Conservation (phyloP, 805 yeast genomes). For the Millerago galiae region DNA sequence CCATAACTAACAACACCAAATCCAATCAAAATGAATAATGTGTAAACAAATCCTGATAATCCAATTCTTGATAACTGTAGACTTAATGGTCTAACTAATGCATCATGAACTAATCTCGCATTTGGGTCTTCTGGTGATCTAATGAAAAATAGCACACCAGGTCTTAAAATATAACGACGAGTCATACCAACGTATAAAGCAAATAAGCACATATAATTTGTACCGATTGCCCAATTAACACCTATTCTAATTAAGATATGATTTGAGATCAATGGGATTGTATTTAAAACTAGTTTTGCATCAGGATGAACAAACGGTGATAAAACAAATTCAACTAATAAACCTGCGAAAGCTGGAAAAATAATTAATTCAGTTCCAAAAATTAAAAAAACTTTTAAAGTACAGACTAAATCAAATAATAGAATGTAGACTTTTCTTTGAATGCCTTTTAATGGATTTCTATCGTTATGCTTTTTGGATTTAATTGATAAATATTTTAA, state of each 20-base stretch:
- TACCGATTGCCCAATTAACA: slow-evolving; percentile 61
- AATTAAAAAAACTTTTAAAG: slow-evolving; percentile 68
- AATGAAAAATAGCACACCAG: slow-evolving; percentile 87
- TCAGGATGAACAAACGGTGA: slow-evolving; percentile 45
- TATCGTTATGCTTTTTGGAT: slow-evolving; percentile 21
- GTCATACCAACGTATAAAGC: slow-evolving; percentile 85
- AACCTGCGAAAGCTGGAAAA: slow-evolving; percentile 85
- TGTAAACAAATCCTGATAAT: slow-evolving; percentile 69
- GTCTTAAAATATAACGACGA: slow-evolving; percentile 64
- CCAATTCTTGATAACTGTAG: slow-evolving; percentile 69
- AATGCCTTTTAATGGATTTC: slow-evolving; percentile 42
- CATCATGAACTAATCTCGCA: slow-evolving; percentile 79
- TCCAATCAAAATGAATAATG: slow-evolving; percentile 65
- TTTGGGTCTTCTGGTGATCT: slow-evolving; percentile 94
- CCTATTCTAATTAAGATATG: neutral
- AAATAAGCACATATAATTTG: slow-evolving; percentile 79
- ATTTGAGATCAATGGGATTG: neutral
- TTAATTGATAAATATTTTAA: slow-evolving; percentile 28
- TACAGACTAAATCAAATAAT: slow-evolving; percentile 49
- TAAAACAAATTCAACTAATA: slow-evolving; percentile 61
- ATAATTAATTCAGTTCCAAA: slow-evolving; percentile 74
- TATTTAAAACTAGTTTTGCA: slow-evolving; percentile 1
- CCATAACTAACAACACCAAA: slow-evolving; percentile 43
- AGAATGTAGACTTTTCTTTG: slow-evolving; percentile 45
- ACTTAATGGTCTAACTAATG: slow-evolving; percentile 66